Conservation (phyloP, 768 basidiomycete species). For the Russula dissimulans region DNA sequence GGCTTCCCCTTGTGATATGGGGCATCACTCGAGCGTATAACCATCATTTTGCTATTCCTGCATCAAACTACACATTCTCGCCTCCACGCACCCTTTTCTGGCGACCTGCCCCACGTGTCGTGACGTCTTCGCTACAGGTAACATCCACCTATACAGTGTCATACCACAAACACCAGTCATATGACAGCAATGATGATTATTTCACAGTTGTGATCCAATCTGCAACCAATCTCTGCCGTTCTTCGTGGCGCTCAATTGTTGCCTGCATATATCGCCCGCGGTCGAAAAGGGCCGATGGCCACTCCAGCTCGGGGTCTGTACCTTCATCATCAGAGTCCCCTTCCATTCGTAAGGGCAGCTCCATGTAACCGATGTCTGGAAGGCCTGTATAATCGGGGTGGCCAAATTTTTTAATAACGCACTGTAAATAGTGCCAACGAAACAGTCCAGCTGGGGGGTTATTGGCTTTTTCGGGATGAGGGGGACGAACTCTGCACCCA, state of each 20-base stretch:
- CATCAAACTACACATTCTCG: not conserved
- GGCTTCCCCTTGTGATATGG: slow-evolving; percentile 14
- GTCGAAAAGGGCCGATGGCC: not conserved
- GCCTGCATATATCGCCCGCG: not conserved
- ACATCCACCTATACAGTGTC: no score
- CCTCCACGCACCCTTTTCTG: not conserved
- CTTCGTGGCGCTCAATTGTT: not conserved
- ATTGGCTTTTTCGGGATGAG: not conserved
- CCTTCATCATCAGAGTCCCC: not conserved
- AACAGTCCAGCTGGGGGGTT: not conserved
- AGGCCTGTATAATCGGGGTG: not conserved
- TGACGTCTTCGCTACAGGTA: not conserved
- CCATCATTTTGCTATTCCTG: not conserved
- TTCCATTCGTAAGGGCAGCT: not conserved
- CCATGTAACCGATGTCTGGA: not conserved
- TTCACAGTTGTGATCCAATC: not conserved
- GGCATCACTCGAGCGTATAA: no score
- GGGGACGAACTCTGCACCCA: not conserved
- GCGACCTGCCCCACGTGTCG: slow-evolving; percentile 17
- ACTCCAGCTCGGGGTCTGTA: not conserved
- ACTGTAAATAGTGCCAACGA: not conserved
- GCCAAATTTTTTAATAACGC: not conserved
- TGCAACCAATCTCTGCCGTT: not conserved
- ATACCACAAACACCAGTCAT: no score
- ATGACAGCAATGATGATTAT: not conserved